phyloP scores from a whole-genome alignment of 116 monocot genomes.

The Trichopus zeylanicus region DNA sequence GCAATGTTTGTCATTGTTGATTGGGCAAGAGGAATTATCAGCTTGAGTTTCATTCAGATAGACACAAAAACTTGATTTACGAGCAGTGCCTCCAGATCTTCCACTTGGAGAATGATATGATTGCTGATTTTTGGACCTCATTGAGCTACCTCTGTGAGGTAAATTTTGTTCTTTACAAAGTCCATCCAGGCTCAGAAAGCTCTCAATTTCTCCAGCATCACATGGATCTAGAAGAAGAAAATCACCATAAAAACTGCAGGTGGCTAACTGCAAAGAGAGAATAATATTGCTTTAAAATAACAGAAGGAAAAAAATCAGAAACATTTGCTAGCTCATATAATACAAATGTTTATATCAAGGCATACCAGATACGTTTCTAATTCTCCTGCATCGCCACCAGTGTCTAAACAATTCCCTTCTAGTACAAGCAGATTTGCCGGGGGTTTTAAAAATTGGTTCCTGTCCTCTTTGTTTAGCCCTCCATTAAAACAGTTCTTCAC shows the following conservation, averaged over 20 bases:
- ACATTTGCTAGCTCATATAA: constrained; percentile 1
- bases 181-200: constrained; percentile 38
- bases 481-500: constrained; percentile 48
- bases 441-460: constrained; percentile 36
- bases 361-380: constrained; percentile 83
- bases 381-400: constrained; percentile 54
- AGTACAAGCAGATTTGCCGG: constrained; percentile 83
- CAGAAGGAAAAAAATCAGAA: background rate
- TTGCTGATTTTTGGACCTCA: constrained; percentile 34
- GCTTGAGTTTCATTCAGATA: constrained; percentile 18
- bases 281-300: constrained; percentile 2
- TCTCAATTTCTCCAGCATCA: constrained; percentile 60
- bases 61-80: constrained; percentile 24
- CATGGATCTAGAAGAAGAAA: constrained; percentile 90
- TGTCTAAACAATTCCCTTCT: constrained; percentile 82
- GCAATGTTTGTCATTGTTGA: constrained; percentile 11
- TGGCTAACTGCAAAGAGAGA: constrained; percentile 59
- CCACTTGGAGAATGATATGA: constrained; percentile 35
- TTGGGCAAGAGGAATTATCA: constrained; percentile 9
- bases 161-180: constrained; percentile 23
- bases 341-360: background rate
- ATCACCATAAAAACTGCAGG: constrained; percentile 77
- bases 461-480: constrained; percentile 19
- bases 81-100: constrained; percentile 34
- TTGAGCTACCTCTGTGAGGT: constrained; percentile 24